Conservation (phyloP, 768 basidiomycete species). For the Rhodotorula babjevae region DNA sequence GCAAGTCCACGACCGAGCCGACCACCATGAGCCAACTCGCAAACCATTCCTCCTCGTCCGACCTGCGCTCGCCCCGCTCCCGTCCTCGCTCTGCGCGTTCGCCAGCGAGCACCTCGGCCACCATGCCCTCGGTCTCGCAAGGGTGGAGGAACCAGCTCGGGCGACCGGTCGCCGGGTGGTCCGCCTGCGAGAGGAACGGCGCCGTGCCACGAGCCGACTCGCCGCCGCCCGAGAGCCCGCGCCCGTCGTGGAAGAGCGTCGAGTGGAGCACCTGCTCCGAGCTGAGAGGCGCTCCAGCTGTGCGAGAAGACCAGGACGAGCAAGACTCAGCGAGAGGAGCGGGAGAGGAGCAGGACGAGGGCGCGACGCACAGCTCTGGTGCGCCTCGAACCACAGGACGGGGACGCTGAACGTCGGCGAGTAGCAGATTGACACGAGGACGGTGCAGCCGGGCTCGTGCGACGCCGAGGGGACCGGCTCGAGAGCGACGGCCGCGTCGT, state of each 20-base stretch:
- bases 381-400: slow-evolving; percentile 71
- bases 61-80: background rate
- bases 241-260: slow-evolving; percentile 55
- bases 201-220: slow-evolving; percentile 42
- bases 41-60: slow-evolving; percentile 37
- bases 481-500: too few relatives aligned
- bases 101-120: slow-evolving; percentile 61
- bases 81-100: background rate
- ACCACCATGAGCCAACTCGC: slow-evolving; percentile 76
- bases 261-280: slow-evolving; percentile 58
- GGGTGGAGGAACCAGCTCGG: slow-evolving; percentile 85
- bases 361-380: slow-evolving; percentile 61
- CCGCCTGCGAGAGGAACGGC: slow-evolving; percentile 69
- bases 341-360: background rate
- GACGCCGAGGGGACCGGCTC: too few relatives aligned
- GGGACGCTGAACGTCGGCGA: slow-evolving; percentile 78
- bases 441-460: slow-evolving; percentile 19
- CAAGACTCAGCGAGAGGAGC: background rate
- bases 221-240: too few relatives aligned
- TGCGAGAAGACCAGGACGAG: too few relatives aligned
- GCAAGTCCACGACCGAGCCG: slow-evolving; percentile 60
- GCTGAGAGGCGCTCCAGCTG: slow-evolving; percentile 47
- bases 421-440: slow-evolving; percentile 66
- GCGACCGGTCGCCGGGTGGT: slow-evolving; percentile 70
- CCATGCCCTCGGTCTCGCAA: slow-evolving; percentile 65